A percentile compares a stretch with the other conserved stretches of the same genome.
Conservation (phyloP, 306 rosid genomes). For the Cucurbita maxima region DNA sequence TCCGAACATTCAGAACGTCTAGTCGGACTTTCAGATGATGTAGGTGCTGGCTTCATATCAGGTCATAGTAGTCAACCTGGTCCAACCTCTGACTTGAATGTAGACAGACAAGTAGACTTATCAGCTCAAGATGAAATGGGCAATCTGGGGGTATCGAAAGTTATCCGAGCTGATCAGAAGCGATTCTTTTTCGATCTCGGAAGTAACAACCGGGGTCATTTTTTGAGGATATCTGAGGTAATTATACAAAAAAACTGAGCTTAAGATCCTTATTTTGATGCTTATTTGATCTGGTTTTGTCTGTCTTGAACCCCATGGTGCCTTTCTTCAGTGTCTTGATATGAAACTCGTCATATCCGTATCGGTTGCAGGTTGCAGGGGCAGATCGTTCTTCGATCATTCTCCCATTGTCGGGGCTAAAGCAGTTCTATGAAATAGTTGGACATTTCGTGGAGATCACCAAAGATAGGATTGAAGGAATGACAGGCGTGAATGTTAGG, state of each 20-base stretch:
- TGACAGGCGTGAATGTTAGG: slow-evolving; percentile 87
- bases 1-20: slow-evolving; percentile 79
- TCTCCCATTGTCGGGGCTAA: slow-evolving; percentile 93
- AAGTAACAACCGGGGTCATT: slow-evolving; percentile 95
- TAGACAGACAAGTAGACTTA: slow-evolving; percentile 69
- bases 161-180: slow-evolving; percentile 91
- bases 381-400: slow-evolving; percentile 96
- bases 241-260: neutral
- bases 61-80: slow-evolving; percentile 82
- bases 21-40: slow-evolving; percentile 96
- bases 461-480: slow-evolving; percentile 86
- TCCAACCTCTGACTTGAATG: slow-evolving; percentile 71
- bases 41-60: slow-evolving; percentile 97
- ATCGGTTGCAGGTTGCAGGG: slow-evolving; percentile 79
- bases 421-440: slow-evolving; percentile 88
- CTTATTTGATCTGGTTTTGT: neutral
- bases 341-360: slow-evolving; percentile 2
- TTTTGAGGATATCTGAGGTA: slow-evolving; percentile 97
- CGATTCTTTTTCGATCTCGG: slow-evolving; percentile 96
- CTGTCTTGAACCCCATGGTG: neutral
- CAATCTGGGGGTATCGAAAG: slow-evolving; percentile 86
- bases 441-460: slow-evolving; percentile 99
- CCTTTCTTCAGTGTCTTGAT: neutral
- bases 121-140: slow-evolving; percentile 80
- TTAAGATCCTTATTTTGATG: neutral